Conservation (phyloP, 768 basidiomycete genomes). For the Pulveroboletus ravenelii region DNA sequence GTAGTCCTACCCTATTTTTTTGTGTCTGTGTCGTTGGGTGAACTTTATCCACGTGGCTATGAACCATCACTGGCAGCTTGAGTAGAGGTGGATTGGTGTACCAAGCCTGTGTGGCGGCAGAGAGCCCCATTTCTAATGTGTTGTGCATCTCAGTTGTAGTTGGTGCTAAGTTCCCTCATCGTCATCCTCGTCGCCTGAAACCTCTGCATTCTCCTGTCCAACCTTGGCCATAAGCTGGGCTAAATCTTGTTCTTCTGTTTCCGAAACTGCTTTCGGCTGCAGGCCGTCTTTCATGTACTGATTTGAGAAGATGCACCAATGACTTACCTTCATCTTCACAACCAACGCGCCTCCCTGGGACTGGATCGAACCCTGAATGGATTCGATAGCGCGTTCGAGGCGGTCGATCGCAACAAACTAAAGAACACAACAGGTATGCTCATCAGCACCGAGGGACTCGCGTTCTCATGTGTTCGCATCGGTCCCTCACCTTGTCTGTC, state of each 20-base stretch:
- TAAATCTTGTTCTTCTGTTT: slow-evolving; percentile 95
- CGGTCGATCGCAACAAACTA: slow-evolving; percentile 87
- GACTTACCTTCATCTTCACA: slow-evolving; percentile 90
- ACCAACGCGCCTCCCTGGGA: slow-evolving; percentile 79
- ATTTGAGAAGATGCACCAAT: neutral
- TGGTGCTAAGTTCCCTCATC: slow-evolving; percentile 42
- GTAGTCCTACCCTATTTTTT: too few relatives aligned
- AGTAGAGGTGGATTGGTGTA: too few relatives aligned
- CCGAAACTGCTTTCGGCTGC: slow-evolving; percentile 96
- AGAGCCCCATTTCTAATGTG: too few relatives aligned
- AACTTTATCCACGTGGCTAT: too few relatives aligned
- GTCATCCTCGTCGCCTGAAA: slow-evolving; percentile 91
- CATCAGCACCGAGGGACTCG: neutral
- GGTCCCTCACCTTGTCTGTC: slow-evolving; percentile 76
- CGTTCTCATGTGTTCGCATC: neutral
- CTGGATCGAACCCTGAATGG: slow-evolving; percentile 81
- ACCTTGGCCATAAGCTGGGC: slow-evolving; percentile 96
- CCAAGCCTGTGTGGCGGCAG: too few relatives aligned
- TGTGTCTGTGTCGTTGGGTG: too few relatives aligned
- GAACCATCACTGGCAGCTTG: too few relatives aligned
- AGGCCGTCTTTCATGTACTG: neutral
- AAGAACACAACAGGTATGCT: neutral
- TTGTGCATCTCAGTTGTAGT: too few relatives aligned
- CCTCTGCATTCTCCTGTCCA: slow-evolving; percentile 90
- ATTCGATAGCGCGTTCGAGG: slow-evolving; percentile 89